Base-by-base conservation (phyloP, 768 basidiomycete genomes). In the Mycena haematopus region DNA sequence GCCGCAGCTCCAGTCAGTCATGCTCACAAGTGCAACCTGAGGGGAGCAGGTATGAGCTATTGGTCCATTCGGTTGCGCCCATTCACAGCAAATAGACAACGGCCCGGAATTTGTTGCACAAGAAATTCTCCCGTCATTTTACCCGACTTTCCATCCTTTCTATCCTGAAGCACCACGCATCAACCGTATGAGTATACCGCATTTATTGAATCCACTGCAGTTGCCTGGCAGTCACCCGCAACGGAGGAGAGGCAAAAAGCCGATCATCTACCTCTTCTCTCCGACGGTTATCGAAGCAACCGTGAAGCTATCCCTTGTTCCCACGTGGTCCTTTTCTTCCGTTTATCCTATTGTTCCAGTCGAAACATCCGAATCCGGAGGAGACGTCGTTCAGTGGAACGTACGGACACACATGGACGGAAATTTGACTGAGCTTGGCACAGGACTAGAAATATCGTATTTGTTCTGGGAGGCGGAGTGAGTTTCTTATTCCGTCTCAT, bases 401-500 rank as follows among this genome's bases (percentile, higher is more conserved):
- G 55, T 56, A 7, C 55, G 45, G 14, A 56, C 55, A 4, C 55
- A 25, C 22, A 17, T 29, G 13, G 44, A 74, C 54, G 77, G 77
- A 1, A 72, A 60, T 13, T 62, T 80, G 56, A 65, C 68, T n/a
- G 76, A 77, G 31, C 60, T 66, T 22, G 46, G 57, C 0, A 74
- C 74, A 3, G 70, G 72, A 0, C 50, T 72, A 17, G 73, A 75
- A 15, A 65, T 76, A 6, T 62, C 76, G 10, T 79, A 77, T 61
- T 68, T 79, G n/a, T 79, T 74, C 65, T 80, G 79, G 79, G 78
- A 76, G 49, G 74, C 77, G n/a, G 52, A 71, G 75, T 76, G 65
- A 60, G 75, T 69, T 27, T 44, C 8, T 15, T 33, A 7, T 11
- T 9, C 19, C 14, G 14, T 19, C 3, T 25, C 2, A 10, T n/a